A percentile compares a stretch with the other conserved stretches of the same genome.
phyloP scores from a whole-genome alignment of 2,329 filamentous ascomycete genomes.

The Leptographium procerum region DNA sequence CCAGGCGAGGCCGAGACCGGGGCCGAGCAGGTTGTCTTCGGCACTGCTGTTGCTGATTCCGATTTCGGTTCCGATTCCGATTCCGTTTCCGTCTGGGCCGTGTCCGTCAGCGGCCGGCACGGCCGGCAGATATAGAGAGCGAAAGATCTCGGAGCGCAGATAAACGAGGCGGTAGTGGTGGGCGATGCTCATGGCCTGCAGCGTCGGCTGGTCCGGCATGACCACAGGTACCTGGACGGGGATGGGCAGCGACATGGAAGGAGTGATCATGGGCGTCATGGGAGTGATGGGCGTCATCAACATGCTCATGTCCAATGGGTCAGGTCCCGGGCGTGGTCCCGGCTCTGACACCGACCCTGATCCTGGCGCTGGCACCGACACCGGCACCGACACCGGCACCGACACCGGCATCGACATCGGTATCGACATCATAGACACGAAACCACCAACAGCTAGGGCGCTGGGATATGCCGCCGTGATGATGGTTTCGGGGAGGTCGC shows the following conservation, averaged over 20 bases:
- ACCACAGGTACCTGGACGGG: background rate
- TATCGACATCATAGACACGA: background rate
- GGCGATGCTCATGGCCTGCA: slow-evolving; percentile 17
- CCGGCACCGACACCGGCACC: too few relatives aligned
- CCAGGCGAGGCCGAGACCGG: slow-evolving; percentile 5
- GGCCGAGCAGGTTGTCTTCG: background rate
- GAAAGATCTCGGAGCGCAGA: slow-evolving; percentile 23
- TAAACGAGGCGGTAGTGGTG: slow-evolving; percentile 25
- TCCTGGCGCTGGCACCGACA: too few relatives aligned
- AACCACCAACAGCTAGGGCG: background rate
- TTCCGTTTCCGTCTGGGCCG: background rate
- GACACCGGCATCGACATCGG: too few relatives aligned
- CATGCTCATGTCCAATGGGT: background rate
- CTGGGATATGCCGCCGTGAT: slow-evolving; percentile 24
- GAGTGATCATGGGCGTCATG: background rate
- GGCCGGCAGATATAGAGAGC: slow-evolving; percentile 12
- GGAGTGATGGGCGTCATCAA: too few relatives aligned
- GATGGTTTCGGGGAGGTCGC: slow-evolving; percentile 24
- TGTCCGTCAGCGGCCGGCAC: background rate
- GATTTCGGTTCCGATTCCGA: background rate
- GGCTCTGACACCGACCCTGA: too few relatives aligned
- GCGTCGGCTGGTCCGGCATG: slow-evolving; percentile 5
- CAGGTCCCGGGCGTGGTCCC: too few relatives aligned
- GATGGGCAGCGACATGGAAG: background rate
- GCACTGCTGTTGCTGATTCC: background rate